Base-by-base conservation (phyloP, 2,329 filamentous ascomycete species). In the Zasmidium angulare region DNA sequence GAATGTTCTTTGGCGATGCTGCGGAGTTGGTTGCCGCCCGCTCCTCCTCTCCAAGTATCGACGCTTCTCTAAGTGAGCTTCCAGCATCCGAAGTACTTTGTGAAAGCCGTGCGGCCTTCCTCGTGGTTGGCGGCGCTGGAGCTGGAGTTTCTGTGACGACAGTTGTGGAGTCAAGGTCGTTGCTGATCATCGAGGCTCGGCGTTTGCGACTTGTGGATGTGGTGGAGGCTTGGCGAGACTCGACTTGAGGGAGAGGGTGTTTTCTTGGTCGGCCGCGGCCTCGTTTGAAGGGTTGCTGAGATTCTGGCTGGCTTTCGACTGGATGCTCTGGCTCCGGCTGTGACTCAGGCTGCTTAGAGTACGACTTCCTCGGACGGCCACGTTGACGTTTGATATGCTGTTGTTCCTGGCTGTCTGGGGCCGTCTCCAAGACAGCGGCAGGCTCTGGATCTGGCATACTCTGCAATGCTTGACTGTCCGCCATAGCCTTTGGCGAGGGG, bases 1-100 rank as follows among this genome's bases (percentile, higher is more conserved):
- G 78, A 60, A 89, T 86, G 64, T 75, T 77, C 61, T 76, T 69
- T 63, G 79, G 72, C 23, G 77, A 72, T 43, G 75, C 70, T 60
- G 76, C 71, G 19, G 46, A 20, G 54, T n/a, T 26, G 49, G 19
- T 29, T 26, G 55, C 50, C 24, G 53, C 48, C 31, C 36, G 49
- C 36, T 46, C 47, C 24, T 48, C 9, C 20, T 49, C 19, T 10
- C 21, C 11, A 22, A 31, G 36, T 14, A 17, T 10, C n/a, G 6
- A 7, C 3, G 6, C 36, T 17, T 43, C 7, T 21, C 58, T 46
- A 2, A 43, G 47, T 22, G 53, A 48, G 17, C 49, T 56, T 17
- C 21, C 31, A 9, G 49, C 58, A 14, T 53, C 40, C 17, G 19
- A 43, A 22, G 17, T 23, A 2, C 48, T 49, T 53, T 56, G 43